Evolutionary conservation across 345 rosid species (phyloP), one percentile per base, ranked within the genome.

Genomic region (Luvunga scandens): DNA sequence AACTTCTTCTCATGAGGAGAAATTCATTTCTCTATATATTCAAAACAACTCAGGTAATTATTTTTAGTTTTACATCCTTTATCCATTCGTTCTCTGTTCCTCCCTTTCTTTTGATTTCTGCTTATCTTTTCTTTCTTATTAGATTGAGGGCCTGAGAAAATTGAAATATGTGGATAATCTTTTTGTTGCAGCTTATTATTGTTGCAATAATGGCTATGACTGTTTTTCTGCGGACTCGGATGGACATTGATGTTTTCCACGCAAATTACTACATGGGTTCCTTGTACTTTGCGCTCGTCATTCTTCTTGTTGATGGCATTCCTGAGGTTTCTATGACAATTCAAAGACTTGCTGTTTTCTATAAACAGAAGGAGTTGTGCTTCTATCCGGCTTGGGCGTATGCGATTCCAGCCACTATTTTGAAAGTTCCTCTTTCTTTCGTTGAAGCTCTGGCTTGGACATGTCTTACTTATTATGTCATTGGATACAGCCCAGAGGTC

Each of bases 311-410:
- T 16, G 86, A 90, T 77, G 92, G 89, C 14, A 13, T 87, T 57
- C 85, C 90, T 0, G 93, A 91, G 73, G 6, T 87, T 69, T 45
- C 79, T 4, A 78, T 89, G 85, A 87, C 90, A 0, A 82, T 88
- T 67, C 24, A 78, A 2, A 84, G 92, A 71, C 90, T 91, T 38
- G 72, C 84, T 14, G 84, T 85, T 31, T 91, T 91, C 79, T 80
- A 85, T 68, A 91, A 90, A 60, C 95, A 91, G 68, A 85, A 82
- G 42, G 88, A 85, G 71, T 67, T 86, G 53, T 77, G 73, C 1
- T 66, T 66, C 78, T 90, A 87, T 76, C 95, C 93, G 8, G 89
- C 92, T 30, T 89, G 93, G 95, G 95, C 92, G 45, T 89, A 83
- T 72, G 90, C 85, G 14, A 72, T 89, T 63, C 93, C 95, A 19